phyloP scores from a whole-genome alignment of 2,329 filamentous ascomycete species.

The Penicillium sp. region DNA sequence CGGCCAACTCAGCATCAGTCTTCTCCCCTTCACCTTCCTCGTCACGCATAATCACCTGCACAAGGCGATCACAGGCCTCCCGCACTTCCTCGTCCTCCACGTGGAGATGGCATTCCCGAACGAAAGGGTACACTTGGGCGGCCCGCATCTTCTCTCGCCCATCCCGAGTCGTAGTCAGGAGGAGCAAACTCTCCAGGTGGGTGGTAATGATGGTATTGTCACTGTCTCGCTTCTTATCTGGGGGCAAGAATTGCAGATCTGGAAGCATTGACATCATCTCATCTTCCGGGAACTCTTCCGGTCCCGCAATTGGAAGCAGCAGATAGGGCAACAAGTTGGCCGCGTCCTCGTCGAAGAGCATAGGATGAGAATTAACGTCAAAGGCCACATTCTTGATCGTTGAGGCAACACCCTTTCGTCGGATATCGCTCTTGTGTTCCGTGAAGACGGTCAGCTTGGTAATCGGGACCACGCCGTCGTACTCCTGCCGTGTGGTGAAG shows the following conservation, averaged over 20 bases:
- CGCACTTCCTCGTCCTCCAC: constrained; percentile 77
- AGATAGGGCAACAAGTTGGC: constrained; percentile 87
- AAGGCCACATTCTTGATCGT: constrained; percentile 95
- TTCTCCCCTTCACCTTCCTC: constrained; percentile 62
- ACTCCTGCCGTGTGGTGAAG: constrained; percentile 71
- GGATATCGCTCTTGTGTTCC: constrained; percentile 78
- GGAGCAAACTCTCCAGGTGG: constrained; percentile 82
- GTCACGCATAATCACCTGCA: constrained; percentile 84
- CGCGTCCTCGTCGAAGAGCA: constrained; percentile 69
- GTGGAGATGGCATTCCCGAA: constrained; percentile 80
- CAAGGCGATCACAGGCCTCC: constrained; percentile 84
- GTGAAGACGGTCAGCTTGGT: constrained; percentile 95
- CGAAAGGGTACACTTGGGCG: constrained; percentile 83
- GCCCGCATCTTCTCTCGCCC: constrained; percentile 74
- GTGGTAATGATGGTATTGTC: constrained; percentile 78
- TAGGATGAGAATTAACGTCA: constrained; percentile 70
- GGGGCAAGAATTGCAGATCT: constrained; percentile 84
- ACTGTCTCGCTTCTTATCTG: constrained; percentile 82
- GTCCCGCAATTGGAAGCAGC: constrained; percentile 81
- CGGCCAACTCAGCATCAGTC: constrained; percentile 44
- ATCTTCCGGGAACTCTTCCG: constrained; percentile 84
- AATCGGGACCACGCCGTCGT: constrained; percentile 83
- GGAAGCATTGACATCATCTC: constrained; percentile 85
- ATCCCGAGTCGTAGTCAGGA: constrained; percentile 76
- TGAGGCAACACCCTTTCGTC: constrained; percentile 90